phyloP scores from a whole-genome alignment of 129 eudicot species.

The Chrysanthemum seticuspe region DNA sequence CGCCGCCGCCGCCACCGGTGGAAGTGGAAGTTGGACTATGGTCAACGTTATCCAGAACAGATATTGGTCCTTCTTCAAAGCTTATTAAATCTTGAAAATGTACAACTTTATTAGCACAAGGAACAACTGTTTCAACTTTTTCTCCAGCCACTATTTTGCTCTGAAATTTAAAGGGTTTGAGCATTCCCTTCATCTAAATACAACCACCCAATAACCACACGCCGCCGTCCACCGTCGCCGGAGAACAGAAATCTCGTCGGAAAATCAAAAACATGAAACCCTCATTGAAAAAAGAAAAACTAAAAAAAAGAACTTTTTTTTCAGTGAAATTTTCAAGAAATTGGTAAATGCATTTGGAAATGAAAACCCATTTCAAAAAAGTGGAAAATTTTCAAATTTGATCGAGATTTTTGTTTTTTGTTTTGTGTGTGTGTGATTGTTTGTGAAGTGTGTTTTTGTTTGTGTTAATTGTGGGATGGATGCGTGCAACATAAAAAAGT shows the following conservation, averaged over 20 bases:
- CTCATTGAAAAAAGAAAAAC: background rate
- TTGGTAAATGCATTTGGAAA: conserved; percentile 5
- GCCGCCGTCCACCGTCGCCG: no score
- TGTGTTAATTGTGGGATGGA: conserved; percentile 52
- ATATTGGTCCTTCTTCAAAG: conserved; percentile 37
- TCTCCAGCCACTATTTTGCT: background rate
- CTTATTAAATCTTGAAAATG: conserved; percentile 11
- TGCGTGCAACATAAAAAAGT: conserved; percentile 70
- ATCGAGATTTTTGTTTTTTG: background rate
- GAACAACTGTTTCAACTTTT: background rate
- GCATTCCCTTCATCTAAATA: conserved; percentile 3
- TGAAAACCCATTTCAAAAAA: conserved; percentile 17
- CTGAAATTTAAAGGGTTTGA: background rate
- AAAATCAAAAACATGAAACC: background rate
- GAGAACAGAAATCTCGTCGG: background rate
- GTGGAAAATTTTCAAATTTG: background rate
- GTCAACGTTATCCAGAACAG: conserved; percentile 66
- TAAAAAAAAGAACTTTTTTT: background rate
- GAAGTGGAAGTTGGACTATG: conserved; percentile 48
- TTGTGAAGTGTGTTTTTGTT: conserved; percentile 32
- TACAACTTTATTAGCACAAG: conserved; percentile 4
- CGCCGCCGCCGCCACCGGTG: conserved; percentile 36
- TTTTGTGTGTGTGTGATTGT: conserved; percentile 19
- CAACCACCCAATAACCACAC: no score
- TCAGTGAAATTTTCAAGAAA: background rate